Evolutionary conservation across 2,329 filamentous ascomycete genomes (phyloP), one percentile per base, ranked within the genome.

Genomic region (Sporothrix luriei): DNA sequence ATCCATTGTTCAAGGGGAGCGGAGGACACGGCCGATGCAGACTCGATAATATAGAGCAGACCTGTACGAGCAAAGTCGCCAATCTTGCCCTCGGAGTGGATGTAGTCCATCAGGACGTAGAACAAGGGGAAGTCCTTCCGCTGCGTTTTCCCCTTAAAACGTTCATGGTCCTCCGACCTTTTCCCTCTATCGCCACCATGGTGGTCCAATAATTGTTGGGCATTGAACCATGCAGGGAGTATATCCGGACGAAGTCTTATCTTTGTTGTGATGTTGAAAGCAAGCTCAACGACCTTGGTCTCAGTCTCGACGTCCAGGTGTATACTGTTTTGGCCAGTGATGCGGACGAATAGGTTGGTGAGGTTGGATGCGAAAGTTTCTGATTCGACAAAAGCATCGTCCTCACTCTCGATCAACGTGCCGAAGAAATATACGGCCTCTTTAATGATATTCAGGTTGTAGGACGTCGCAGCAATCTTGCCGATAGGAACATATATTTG

Each of bases 31-130:
- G 94, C 93, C 0, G 93, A 92, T 0, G 95, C 93, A 0, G 93
- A 92, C 80, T 99, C 98, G 70, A 94, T 97, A 71, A 99, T 92
- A 80, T 99, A 99, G 9, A 99, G 84, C 72, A 99, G 79, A 0
- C 95, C 95, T 0, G 95, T 99, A 70, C 95, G 86, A 2, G 95
- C 94, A 82, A 99, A 99, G 79, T 99, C 95, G 14, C 95, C 95
- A 21, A 96, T 91, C 69, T 94, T 90, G 54, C 95, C 95, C 77
- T 97, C 94, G 74, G 97, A 91, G 76, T 99, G 94, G 68, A 99
- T 96, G 77, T 97, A 97, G 78, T 99, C 94, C 77, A 99, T 92
- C 73, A 99, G 83, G 52, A 98, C 87, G 78, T 98, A 98, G 80
- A 97, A 98, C 1, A 99, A 81, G 0, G 95, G 95, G 74, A 99